Percentiles rank a stretch among this genome's conserved stretches.
These are phyloP conservation scores for Vinca major DNA, from an alignment of 305 asterid species.

Conservation along the genomic window DNA sequence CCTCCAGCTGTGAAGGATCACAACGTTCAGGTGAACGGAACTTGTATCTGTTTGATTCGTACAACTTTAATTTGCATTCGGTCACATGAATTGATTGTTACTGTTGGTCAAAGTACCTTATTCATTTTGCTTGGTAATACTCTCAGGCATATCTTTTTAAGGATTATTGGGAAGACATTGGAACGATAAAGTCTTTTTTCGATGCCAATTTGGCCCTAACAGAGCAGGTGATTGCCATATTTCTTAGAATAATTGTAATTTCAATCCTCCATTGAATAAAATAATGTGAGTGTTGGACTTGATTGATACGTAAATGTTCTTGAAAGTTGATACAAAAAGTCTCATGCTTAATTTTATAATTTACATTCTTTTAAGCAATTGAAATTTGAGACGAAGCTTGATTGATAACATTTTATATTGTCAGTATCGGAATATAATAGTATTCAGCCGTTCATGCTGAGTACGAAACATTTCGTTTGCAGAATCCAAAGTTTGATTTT, in stretches of 20 bases:
- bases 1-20: conserved; percentile 81
- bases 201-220: conserved; percentile 90
- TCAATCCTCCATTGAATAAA: background rate
- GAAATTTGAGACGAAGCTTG: too few species aligned
- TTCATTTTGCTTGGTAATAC: conserved; percentile 9
- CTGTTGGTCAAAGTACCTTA: background rate
- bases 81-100: background rate
- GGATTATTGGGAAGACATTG: conserved; percentile 92
- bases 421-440: background rate
- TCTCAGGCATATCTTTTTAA: conserved; percentile 70
- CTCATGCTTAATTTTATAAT: too few species aligned
- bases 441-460: background rate
- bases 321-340: background rate
- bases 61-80: background rate
- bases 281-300: background rate
- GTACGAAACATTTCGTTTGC: conserved; percentile 19
- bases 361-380: too few species aligned
- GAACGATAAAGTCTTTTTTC: conserved; percentile 72
- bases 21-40: conserved; percentile 61
- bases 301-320: background rate
- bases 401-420: too few species aligned
- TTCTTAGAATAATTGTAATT: background rate
- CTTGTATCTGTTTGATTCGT: background rate
- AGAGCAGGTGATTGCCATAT: conserved; percentile 47
- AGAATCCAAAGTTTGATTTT: conserved; percentile 80